Percentiles rank a stretch among this genome's conserved stretches.
phyloP scores from a whole-genome alignment of 768 basidiomycete genomes.

The Mrakia blollopis region DNA sequence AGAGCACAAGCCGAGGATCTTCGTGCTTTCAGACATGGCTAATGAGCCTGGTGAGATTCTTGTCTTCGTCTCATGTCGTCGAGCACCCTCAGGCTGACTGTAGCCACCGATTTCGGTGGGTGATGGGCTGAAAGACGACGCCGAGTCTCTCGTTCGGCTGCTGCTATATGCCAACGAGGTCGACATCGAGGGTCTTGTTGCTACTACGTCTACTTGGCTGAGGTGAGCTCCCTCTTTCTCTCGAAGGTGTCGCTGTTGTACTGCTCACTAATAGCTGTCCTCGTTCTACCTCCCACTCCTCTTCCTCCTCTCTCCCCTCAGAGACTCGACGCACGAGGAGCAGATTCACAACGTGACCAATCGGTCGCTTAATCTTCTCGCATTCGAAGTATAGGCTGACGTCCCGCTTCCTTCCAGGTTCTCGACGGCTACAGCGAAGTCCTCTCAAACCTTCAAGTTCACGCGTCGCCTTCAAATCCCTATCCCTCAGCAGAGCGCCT shows the following conservation, averaged over 20 bases:
- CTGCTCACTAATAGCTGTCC: too few relatives aligned
- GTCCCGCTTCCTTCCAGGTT: not conserved
- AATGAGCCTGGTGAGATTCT: constrained; percentile 15
- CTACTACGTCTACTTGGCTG: constrained; percentile 5
- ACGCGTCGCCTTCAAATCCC: not conserved
- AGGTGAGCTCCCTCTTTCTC: not conserved
- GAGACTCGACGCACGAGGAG: not conserved
- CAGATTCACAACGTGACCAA: constrained; percentile 4
- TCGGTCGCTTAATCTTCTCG: too few relatives aligned
- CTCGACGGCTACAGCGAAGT: not conserved
- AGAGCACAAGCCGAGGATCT: constrained; percentile 19
- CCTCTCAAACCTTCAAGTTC: constrained; percentile 1
- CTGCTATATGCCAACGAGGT: constrained; percentile 14
- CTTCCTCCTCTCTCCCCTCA: not conserved
- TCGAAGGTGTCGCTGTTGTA: not conserved
- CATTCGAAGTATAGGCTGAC: too few relatives aligned
- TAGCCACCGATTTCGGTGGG: too few relatives aligned
- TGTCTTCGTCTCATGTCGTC: not conserved
- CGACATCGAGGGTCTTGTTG: constrained; percentile 9
- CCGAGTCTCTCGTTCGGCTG: constrained; percentile 8
- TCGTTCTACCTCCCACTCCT: too few relatives aligned
- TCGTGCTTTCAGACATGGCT: constrained; percentile 8
- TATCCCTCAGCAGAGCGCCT: not conserved
- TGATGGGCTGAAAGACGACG: not conserved
- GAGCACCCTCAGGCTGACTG: not conserved